Evolutionary conservation across 768 basidiomycete genomes (phyloP), one percentile per base, ranked within the genome.

Genomic region (Phlebiopsis flavidoalba): DNA sequence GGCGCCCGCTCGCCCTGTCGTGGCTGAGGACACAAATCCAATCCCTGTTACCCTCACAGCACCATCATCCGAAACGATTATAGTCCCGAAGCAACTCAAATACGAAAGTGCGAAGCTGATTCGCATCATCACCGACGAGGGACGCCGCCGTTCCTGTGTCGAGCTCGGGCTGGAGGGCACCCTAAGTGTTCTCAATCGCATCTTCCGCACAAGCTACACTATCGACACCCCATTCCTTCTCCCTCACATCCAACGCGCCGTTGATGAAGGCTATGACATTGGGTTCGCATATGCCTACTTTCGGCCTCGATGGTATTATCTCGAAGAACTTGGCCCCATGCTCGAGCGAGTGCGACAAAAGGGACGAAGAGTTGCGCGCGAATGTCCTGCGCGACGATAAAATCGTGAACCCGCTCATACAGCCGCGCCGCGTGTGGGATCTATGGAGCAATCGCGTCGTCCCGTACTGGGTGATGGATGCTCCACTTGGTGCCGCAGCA

Each of bases 361-460:
- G 17, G 17, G 40, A 43, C 8, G 12, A 43, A 17, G 12, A 43
- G 17, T 17, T 43, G 3, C 40, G 40, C 40, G 11, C 40, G 40
- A 43, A 17, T 17, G 8, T 14, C 15, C 1, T 35, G 7, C 12
- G 15, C 33, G 12, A 35, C 2, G 31, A 36, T 5, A 35, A n/a
- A 8, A 35, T 35, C 35, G 35, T 53, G 21, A 31, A 24, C 22
- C 19, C 19, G 2, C 31, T 24, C 26, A 24, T 51, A 24, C 45
- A 21, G 11, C 58, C 58, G 4, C 58, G 58, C 21, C 58, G 58
- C 15, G 47, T 59, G 5, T 59, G 58, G 58, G 58, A 59, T 15
- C 15, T 59, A 22, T 51, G 21, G 22, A 59, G 58, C 48, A 59
- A 59, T 35, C 58, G 58, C 22, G 58, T 59, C 35, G 17, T 43